Evolutionary conservation across 2,329 filamentous ascomycete species (phyloP).

Genomic region (Fusarium citri): DNA sequence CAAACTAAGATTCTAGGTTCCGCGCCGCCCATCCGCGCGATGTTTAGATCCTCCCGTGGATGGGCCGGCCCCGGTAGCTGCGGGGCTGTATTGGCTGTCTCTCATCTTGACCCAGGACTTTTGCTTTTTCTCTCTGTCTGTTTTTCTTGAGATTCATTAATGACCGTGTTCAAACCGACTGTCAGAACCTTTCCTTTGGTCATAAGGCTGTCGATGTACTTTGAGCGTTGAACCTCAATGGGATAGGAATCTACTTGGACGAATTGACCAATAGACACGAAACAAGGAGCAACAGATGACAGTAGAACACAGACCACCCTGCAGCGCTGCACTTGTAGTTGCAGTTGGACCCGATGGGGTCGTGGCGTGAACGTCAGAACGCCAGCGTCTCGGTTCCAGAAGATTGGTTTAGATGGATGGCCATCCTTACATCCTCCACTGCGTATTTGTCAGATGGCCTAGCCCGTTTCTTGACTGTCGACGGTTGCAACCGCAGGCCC

Average conservation of each 20-base stretch:
- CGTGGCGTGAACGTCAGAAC: constrained; percentile 27
- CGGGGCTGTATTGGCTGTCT: constrained; percentile 13
- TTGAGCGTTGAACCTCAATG: constrained; percentile 13
- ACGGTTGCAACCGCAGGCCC: constrained; percentile 18
- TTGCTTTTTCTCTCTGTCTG: not conserved
- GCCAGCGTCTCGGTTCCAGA: constrained; percentile 34
- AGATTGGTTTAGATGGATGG: constrained; percentile 10
- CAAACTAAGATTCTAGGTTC: constrained; percentile 1
- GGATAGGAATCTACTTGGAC: not conserved
- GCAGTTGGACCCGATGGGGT: constrained; percentile 4
- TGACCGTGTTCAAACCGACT: not conserved
- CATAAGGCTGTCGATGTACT: constrained; percentile 1
- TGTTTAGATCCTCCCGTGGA: constrained; percentile 20
- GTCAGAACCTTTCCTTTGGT: not conserved
- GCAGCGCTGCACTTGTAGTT: constrained; percentile 2
- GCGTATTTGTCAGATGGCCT: constrained; percentile 7
- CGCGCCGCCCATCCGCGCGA: constrained; percentile 18
- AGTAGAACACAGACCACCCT: not conserved
- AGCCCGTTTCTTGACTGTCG: constrained; percentile 17
- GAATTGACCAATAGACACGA: not conserved
- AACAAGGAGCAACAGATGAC: not conserved
- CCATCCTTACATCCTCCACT: constrained; percentile 5
- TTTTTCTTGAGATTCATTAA: not conserved
- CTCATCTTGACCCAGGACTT: not conserved
- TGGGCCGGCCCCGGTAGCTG: constrained; percentile 11